A percentile compares a stretch with the other conserved stretches of the same genome.
Conservation (phyloP, 495 filamentous ascomycete genomes). For the Penicillium taxi region DNA sequence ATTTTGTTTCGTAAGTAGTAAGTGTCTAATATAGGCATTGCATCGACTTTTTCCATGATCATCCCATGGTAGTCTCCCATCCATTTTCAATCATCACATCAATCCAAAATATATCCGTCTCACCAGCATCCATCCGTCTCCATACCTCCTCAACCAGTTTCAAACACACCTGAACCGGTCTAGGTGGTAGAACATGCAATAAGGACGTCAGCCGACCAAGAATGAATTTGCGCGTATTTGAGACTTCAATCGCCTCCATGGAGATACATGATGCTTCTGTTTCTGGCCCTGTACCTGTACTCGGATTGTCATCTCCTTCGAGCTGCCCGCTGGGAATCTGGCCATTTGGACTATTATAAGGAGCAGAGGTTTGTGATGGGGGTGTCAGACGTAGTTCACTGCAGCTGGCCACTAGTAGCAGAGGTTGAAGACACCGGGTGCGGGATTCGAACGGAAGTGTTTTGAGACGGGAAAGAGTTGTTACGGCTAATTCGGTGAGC, state of each 20-base stretch:
- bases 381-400: slow-evolving; percentile 42
- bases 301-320: not conserved
- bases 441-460: slow-evolving; percentile 46
- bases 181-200: slow-evolving; percentile 43
- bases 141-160: slow-evolving; percentile 45
- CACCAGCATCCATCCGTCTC: slow-evolving; percentile 40
- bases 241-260: slow-evolving; percentile 41
- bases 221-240: slow-evolving; percentile 37
- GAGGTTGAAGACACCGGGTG: slow-evolving; percentile 48
- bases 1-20: too few species aligned
- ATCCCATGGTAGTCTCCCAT: slow-evolving; percentile 53
- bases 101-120: slow-evolving; percentile 41
- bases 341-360: too few species aligned
- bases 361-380: slow-evolving; percentile 1
- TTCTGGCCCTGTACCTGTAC: too few species aligned
- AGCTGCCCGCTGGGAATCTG: too few species aligned
- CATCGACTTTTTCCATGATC: too few species aligned
- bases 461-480: slow-evolving; percentile 44
- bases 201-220: slow-evolving; percentile 41
- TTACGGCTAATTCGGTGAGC: slow-evolving; percentile 46
- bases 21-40: too few species aligned
- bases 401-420: slow-evolving; percentile 44
- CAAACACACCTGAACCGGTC: slow-evolving; percentile 44
- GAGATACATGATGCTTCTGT: slow-evolving; percentile 27
- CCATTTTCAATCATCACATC: slow-evolving; percentile 52